Evolutionary conservation across 2,329 filamentous ascomycete genomes (phyloP).

Genomic region (Clonostachys rhizophaga): DNA sequence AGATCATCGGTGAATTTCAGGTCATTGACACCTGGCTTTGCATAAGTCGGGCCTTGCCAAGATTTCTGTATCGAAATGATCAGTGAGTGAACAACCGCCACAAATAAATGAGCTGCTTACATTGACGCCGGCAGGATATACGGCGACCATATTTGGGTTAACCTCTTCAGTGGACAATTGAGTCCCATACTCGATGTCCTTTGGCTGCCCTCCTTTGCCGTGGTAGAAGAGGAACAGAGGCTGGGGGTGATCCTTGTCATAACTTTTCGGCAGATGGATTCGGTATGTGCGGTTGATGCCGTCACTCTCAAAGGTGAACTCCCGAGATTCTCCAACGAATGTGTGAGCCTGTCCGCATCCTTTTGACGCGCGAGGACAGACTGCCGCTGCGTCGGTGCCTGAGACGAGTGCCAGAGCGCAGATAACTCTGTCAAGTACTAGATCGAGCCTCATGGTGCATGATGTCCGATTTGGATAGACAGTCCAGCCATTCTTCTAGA

Average conservation of each 20-base stretch:
- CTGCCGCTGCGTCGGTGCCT: no score
- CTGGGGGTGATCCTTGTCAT: constrained; percentile 21
- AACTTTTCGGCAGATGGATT: constrained; percentile 17
- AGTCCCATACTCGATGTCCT: not conserved
- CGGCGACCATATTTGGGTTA: constrained; percentile 27
- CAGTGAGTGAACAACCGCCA: not conserved
- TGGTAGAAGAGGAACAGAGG: constrained; percentile 42
- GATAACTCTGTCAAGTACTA: no score
- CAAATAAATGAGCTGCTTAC: constrained; percentile 8
- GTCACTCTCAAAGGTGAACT: constrained; percentile 13
- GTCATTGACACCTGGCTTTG: constrained; percentile 30
- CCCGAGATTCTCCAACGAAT: constrained; percentile 9
- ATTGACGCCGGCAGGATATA: constrained; percentile 39
- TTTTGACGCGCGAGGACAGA: no score
- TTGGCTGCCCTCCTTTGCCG: constrained; percentile 12
- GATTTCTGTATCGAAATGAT: constrained; percentile 16
- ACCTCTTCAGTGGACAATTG: constrained; percentile 25
- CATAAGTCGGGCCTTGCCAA: constrained; percentile 41
- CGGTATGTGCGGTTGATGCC: constrained; percentile 8
- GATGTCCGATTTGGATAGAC: no score
- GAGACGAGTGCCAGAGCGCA: no score
- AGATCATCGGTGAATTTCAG: constrained; percentile 38
- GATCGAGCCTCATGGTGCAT: no score
- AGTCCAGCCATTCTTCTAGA: no score
- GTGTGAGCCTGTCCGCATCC: constrained; percentile 10